A percentile compares a stretch with the other conserved stretches of the same genome.
These are phyloP conservation scores for Calocera cornea DNA, from an alignment of 768 basidiomycete species.

Conservation along the genomic window DNA sequence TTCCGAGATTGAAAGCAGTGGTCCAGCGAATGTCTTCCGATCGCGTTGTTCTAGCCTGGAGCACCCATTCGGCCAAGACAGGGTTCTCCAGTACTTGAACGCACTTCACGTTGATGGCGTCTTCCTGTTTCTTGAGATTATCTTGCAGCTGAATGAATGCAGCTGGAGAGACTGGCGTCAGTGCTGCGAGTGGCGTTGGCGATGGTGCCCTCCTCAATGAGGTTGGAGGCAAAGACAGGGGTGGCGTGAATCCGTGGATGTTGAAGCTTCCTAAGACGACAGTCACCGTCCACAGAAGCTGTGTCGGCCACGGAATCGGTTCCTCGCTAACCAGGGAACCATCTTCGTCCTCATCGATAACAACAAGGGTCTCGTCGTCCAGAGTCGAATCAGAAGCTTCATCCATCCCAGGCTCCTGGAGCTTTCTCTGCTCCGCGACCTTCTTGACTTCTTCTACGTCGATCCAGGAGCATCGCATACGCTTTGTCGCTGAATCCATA, in stretches of 20 bases:
- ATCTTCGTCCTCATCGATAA: not conserved
- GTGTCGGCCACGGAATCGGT: not conserved
- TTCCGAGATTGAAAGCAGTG: not conserved
- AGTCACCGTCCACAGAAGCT: not conserved
- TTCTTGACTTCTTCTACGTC: not conserved
- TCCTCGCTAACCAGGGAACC: not conserved
- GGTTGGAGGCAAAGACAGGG: slow-evolving; percentile 15
- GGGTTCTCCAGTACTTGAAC: slow-evolving; percentile 62
- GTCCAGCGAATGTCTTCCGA: slow-evolving; percentile 2
- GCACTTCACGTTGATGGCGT: slow-evolving; percentile 47
- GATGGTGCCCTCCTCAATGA: slow-evolving; percentile 33
- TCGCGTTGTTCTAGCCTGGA: slow-evolving; percentile 33
- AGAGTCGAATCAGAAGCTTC: not conserved
- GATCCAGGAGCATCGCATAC: not conserved
- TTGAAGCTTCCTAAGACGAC: not conserved
- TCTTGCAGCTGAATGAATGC: slow-evolving; percentile 53
- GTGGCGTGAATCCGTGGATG: not conserved
- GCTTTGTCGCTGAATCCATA: not conserved
- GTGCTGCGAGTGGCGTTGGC: slow-evolving; percentile 40
- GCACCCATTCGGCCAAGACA: slow-evolving; percentile 39
- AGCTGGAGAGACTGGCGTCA: slow-evolving; percentile 76
- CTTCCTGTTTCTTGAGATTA: slow-evolving; percentile 53
- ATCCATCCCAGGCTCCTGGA: not conserved
- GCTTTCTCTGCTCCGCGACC: not conserved
- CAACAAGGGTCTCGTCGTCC: not conserved